Base-by-base conservation (phyloP, 257 asterid genomes). In the Solanum bulbocastanum region DNA sequence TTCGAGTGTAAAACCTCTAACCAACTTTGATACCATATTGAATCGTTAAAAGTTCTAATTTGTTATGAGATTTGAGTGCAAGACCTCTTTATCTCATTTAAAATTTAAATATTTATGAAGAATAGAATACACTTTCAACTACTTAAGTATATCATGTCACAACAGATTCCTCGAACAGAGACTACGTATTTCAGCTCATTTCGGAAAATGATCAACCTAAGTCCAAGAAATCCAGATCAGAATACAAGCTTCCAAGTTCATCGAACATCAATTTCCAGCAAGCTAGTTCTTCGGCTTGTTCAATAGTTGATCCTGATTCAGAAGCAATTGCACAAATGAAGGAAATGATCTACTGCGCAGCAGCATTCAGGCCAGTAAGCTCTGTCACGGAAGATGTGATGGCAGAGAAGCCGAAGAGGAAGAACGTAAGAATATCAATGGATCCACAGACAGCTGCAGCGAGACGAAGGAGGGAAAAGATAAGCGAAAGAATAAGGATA, bases 381-480 rank as follows among this genome's bases (percentile, higher is more conserved):
- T 91, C 95, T 60, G 95, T 95, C 3, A 46, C 27, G 6, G 98
- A 95, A 37, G 22, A 71, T 32, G 22, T 71, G 16, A 20, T 37
- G 46, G 90, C 58, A 86, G 94, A 93, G 90, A 95, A 92, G 91
- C 99, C 99, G 18, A 94, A 87, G 87, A 85, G 99, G 86, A 97
- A 94, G 88, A 97, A 96, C 46, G 96, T 96, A 5, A 87, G 92
- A 76, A 93, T 96, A 71, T 97, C 99, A 76, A 92, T 46, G 83
- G 99, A 96, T 30, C 99, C 99, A 10, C 99, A 96, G 84, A 97
- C 99, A 32, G 97, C 93, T 75, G 99, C 99, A 5, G 99, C 99
- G 6, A 78, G 99, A 89, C 98, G 94, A 89, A 91, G 99, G 91
- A 94, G 99, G 73, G 99, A 97, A 90, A 97, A 94, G 12, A 97